phyloP scores from a whole-genome alignment of 345 rosid species.

The Hypericum androsaemum region DNA sequence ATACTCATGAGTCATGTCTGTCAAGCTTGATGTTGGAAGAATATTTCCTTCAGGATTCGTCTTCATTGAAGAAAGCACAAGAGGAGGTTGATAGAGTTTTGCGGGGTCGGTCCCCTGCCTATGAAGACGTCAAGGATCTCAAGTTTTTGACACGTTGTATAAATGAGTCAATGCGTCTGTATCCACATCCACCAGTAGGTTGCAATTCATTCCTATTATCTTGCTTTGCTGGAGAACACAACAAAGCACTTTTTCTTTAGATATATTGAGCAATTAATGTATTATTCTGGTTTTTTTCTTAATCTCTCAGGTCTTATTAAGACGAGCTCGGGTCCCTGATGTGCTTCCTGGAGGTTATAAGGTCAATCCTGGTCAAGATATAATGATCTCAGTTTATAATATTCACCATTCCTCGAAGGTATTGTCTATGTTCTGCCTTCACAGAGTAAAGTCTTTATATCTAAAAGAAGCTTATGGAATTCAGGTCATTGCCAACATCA shows the following conservation, averaged over 20 bases:
- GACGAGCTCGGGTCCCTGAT: slow-evolving; percentile 85
- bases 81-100: slow-evolving; percentile 82
- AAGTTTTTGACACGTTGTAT: slow-evolving; percentile 81
- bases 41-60: slow-evolving; percentile 32
- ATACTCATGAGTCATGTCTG: too few relatives aligned
- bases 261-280: not conserved
- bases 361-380: slow-evolving; percentile 83
- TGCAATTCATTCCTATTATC: slow-evolving; percentile 15
- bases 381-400: slow-evolving; percentile 92
- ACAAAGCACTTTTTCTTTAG: too few relatives aligned
- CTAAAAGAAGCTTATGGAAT: too few relatives aligned
- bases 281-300: not conserved
- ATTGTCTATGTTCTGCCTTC: slow-evolving; percentile 6
- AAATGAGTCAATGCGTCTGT: slow-evolving; percentile 82
- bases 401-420: slow-evolving; percentile 85
- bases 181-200: slow-evolving; percentile 97
- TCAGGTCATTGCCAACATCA: too few relatives aligned
- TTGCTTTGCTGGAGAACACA: too few relatives aligned
- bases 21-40: too few relatives aligned
- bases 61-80: slow-evolving; percentile 62
- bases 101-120: slow-evolving; percentile 60
- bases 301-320: slow-evolving; percentile 54
- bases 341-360: slow-evolving; percentile 84
- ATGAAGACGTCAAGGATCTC: slow-evolving; percentile 64
- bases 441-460: too few relatives aligned